Base-by-base conservation (phyloP, 2,329 filamentous ascomycete genomes). In the Metarhizium humberi region DNA sequence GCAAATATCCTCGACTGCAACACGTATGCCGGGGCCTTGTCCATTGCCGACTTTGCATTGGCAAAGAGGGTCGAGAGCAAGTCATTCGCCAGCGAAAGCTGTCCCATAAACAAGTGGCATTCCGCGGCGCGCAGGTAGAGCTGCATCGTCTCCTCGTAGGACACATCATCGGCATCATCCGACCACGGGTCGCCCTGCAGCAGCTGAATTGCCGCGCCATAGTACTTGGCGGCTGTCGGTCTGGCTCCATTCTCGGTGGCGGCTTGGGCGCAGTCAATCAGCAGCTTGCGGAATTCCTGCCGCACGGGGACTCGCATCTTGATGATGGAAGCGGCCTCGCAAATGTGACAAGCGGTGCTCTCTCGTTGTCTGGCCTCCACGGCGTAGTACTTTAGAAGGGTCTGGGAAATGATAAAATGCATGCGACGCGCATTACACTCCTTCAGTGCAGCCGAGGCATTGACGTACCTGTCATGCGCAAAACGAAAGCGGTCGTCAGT, bases 361-460 rank as follows among this genome's bases (percentile, higher is more conserved):
- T 95, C 91, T 13, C 85, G 78, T 30, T 80, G 78, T 51, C 78
- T 78, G 1, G 81, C 75, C 57, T 90, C 84, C 29, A 79, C 70
- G 7, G 75, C 66, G 57, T 80, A 82, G 62, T 91, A 86, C 61
- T 88, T 87, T 68, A 92, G 82, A 60, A 96, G 81, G 0, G 86
- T 87, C 65, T 90, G 86, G 0, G 89, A 87, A 63, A 96, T 90
- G 49, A 91, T 84, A 63, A 92, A 96, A 69, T 96, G 91, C 92
- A 96, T 96, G 62, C 88, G 87, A 20, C 80, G 75, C 25, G 80
- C 74, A 55, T 87, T 84, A 64, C 82, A 84, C 65, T 92, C 85
- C 58, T 81, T 82, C 52, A 96, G 74, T 5, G 81, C 79, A 14
- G 81, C 76, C 6, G 90, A 85, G 16, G 89, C 90, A 66, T 88